phyloP scores from a whole-genome alignment of 148 eudicot species.

The Salicornia ramosissima region DNA sequence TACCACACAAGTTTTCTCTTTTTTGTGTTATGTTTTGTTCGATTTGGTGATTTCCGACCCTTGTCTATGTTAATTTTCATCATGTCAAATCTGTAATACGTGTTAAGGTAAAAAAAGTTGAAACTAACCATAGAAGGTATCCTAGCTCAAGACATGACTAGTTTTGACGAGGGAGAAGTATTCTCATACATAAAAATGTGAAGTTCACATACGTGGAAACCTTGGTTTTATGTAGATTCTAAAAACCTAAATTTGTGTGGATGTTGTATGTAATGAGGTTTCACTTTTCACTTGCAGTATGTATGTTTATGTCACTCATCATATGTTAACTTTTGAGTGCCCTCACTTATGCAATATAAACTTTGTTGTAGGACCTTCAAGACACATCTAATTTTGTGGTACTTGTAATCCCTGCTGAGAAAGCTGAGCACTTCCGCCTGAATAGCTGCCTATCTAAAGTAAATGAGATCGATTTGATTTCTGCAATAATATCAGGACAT shows the following conservation, averaged over 20 bases:
- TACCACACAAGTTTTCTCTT: too few species aligned
- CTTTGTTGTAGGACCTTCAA: conserved; percentile 41
- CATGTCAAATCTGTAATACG: too few species aligned
- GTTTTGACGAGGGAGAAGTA: too few species aligned
- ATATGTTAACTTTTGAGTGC: conserved; percentile 2
- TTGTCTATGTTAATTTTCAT: too few species aligned
- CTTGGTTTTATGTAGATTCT: background rate
- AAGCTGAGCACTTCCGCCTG: conserved; percentile 23
- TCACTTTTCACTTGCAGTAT: background rate
- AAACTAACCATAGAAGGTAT: too few species aligned
- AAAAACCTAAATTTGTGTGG: background rate
- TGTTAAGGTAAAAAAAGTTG: too few species aligned
- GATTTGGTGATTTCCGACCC: too few species aligned
- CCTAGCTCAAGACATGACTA: too few species aligned
- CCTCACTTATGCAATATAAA: background rate
- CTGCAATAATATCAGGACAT: conserved; percentile 68
- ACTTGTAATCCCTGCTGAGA: conserved; percentile 58
- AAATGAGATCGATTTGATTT: conserved; percentile 56
- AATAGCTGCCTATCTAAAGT: conserved; percentile 52
- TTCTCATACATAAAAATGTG: too few species aligned
- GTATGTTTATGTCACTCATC: background rate
- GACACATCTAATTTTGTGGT: conserved; percentile 44
- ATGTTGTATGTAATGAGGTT: background rate
- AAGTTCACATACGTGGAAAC: too few species aligned
- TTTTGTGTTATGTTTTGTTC: too few species aligned